phyloP scores from a whole-genome alignment of 2,329 filamentous ascomycete genomes.

The Zasmidium angulare region DNA sequence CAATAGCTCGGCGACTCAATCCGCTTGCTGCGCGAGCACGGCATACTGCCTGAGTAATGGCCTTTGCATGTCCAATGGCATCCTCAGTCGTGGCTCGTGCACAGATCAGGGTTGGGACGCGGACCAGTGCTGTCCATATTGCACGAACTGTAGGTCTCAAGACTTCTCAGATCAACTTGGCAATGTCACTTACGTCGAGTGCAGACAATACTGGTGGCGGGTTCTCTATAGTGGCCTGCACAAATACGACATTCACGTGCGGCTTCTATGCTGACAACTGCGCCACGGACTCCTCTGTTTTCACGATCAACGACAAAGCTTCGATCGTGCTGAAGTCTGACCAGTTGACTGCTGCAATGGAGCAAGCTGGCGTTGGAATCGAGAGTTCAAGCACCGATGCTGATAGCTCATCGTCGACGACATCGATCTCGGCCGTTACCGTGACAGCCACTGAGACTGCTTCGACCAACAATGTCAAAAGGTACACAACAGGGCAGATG shows the following conservation, averaged over 20 bases:
- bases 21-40: slow-evolving; percentile 17
- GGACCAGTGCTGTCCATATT: slow-evolving; percentile 16
- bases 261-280: slow-evolving; percentile 13
- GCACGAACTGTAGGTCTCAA: slow-evolving; percentile 13
- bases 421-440: background rate
- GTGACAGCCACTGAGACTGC: background rate
- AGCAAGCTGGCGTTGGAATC: slow-evolving; percentile 5
- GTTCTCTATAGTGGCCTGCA: slow-evolving; percentile 9
- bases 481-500: slow-evolving; percentile 10
- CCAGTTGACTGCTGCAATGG: slow-evolving; percentile 12
- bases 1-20: slow-evolving; percentile 14
- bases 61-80: slow-evolving; percentile 16
- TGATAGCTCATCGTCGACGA: background rate
- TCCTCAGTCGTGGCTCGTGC: slow-evolving; percentile 16
- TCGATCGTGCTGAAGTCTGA: slow-evolving; percentile 6
- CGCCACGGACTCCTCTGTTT: slow-evolving; percentile 1
- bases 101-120: slow-evolving; percentile 17
- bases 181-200: slow-evolving; percentile 1
- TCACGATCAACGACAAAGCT: slow-evolving; percentile 4
- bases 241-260: slow-evolving; percentile 10
- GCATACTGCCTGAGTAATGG: slow-evolving; percentile 21
- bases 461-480: background rate
- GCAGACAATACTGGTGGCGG: slow-evolving; percentile 12
- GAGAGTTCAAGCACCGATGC: background rate
- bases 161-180: background rate